A percentile compares a stretch with the other conserved stretches of the same genome.
These are phyloP conservation scores for Tolypocladium album DNA, from an alignment of 2,329 filamentous ascomycete genomes.

Conservation along the genomic window DNA sequence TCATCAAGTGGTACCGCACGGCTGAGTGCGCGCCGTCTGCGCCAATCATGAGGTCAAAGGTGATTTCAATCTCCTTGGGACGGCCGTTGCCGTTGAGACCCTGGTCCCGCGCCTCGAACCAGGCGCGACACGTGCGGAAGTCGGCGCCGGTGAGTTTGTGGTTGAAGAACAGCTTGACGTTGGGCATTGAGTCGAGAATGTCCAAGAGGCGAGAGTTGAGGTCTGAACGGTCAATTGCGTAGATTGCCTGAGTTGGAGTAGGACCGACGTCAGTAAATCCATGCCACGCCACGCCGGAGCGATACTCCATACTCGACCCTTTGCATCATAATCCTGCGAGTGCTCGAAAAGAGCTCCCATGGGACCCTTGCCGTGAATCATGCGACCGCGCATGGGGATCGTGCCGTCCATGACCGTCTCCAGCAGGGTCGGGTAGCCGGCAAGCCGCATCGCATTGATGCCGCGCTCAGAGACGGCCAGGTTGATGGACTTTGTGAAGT, in stretches of 20 bases:
- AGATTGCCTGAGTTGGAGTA: conserved; percentile 52
- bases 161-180: conserved; percentile 86
- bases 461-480: conserved; percentile 88
- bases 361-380: conserved; percentile 72
- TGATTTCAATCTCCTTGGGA: conserved; percentile 64
- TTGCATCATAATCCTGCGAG: conserved; percentile 82
- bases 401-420: conserved; percentile 65
- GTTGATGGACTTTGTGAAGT: conserved; percentile 99
- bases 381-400: conserved; percentile 89
- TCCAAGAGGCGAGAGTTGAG: conserved; percentile 80
- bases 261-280: background rate
- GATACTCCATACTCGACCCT: conserved; percentile 57
- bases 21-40: conserved; percentile 93
- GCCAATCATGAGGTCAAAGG: conserved; percentile 89
- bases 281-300: background rate
- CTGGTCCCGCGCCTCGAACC: conserved; percentile 59
- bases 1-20: conserved; percentile 90
- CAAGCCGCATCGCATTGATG: conserved; percentile 73
- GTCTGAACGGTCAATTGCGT: conserved; percentile 72
- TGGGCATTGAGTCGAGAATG: conserved; percentile 70
- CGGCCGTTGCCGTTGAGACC: conserved; percentile 29
- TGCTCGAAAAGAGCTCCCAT: conserved; percentile 64
- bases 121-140: conserved; percentile 67
- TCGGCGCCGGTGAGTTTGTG: conserved; percentile 89
- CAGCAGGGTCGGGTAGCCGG: conserved; percentile 56